These are phyloP conservation scores for Salisapilia sapeloensis DNA, from an alignment of 352 stramenopile species.

Conservation along the genomic window DNA sequence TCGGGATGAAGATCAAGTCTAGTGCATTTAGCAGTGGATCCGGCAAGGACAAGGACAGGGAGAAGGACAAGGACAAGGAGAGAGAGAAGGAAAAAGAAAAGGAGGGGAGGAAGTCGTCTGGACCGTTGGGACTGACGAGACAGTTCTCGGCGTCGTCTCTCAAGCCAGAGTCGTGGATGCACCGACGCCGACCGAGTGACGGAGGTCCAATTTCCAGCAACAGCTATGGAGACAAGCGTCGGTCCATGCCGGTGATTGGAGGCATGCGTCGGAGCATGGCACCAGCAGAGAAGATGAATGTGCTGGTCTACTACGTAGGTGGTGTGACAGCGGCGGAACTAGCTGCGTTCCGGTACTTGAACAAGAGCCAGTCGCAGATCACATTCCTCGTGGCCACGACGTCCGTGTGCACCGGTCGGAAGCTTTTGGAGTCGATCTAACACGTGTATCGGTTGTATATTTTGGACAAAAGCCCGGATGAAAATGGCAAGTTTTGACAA, in stretches of 20 bases:
- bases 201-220: constrained; percentile 4
- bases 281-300: constrained; percentile 5
- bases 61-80: constrained; percentile 4
- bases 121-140: not conserved
- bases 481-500: too few species aligned
- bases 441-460: too few species aligned
- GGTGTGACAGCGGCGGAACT: constrained; percentile 73
- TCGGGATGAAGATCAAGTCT: constrained; percentile 50
- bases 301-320: constrained; percentile 75
- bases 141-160: too few species aligned
- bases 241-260: constrained; percentile 1
- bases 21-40: too few species aligned
- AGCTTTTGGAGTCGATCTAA: constrained; percentile 40
- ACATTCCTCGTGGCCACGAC: constrained; percentile 55
- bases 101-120: not conserved
- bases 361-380: constrained; percentile 38
- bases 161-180: constrained; percentile 1
- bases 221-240: constrained; percentile 2
- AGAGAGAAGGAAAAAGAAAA: not conserved
- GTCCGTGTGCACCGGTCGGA: constrained; percentile 51
- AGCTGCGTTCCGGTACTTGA: constrained; percentile 57
- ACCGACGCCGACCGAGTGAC: constrained; percentile 3
- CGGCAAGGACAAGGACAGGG: constrained; percentile 2
- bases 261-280: constrained; percentile 4
- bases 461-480: too few species aligned